Percentiles rank a stretch among this genome's conserved stretches.
Evolutionary conservation across 2,329 filamentous ascomycete species (phyloP).

Genomic region (Neocatenulostroma microsporum): DNA sequence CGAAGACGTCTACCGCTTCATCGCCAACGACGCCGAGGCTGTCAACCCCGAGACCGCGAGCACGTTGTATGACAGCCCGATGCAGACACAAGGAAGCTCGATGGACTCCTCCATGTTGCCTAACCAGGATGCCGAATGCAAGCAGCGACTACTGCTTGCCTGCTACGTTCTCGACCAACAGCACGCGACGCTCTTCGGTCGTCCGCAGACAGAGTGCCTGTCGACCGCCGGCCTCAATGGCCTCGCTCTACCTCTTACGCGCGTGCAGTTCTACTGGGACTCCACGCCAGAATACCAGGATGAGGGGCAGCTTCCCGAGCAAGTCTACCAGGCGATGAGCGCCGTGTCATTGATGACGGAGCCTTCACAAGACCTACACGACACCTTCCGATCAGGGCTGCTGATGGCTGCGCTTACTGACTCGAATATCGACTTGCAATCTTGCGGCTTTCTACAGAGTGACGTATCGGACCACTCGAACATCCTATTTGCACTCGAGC

Average conservation of each 20-base stretch:
- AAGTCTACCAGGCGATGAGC: slow-evolving; percentile 13
- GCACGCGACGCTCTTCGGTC: slow-evolving; percentile 26
- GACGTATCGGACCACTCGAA: slow-evolving; percentile 5
- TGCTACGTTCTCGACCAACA: slow-evolving; percentile 39
- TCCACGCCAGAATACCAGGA: slow-evolving; percentile 14
- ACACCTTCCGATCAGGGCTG: slow-evolving; percentile 31
- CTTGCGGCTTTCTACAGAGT: slow-evolving; percentile 1
- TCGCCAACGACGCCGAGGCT: slow-evolving; percentile 7
- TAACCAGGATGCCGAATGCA: slow-evolving; percentile 7
- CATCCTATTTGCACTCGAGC: slow-evolving; percentile 14
- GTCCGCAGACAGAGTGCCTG: slow-evolving; percentile 8
- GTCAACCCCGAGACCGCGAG: background rate
- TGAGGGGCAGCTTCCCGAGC: too few relatives aligned
- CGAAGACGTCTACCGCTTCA: slow-evolving; percentile 28
- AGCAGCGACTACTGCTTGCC: slow-evolving; percentile 31
- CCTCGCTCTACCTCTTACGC: slow-evolving; percentile 33
- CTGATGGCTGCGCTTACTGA: slow-evolving; percentile 26
- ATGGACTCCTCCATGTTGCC: background rate
- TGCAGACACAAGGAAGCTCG: background rate
- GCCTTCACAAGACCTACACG: slow-evolving; percentile 7
- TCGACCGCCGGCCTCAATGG: slow-evolving; percentile 7
- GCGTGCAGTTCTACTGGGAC: slow-evolving; percentile 32
- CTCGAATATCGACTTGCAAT: slow-evolving; percentile 4
- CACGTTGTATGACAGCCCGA: background rate
- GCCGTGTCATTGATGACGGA: slow-evolving; percentile 6